A percentile compares a stretch with the other conserved stretches of the same genome.
Evolutionary conservation across 805 yeast species (phyloP).

Genomic region (Candida anglica): DNA sequence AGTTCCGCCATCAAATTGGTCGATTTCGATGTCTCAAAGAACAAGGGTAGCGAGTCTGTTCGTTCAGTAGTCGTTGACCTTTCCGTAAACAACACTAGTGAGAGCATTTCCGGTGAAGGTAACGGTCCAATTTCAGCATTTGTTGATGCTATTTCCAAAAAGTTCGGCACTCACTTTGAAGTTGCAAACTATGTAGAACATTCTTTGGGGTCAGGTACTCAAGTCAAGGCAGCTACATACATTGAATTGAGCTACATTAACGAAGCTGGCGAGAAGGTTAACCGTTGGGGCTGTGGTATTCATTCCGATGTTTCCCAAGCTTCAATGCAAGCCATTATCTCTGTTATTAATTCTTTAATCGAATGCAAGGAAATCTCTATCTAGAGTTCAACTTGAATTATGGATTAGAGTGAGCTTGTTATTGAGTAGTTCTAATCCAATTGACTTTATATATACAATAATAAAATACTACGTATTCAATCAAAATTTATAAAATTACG

Average conservation of each 20-base stretch:
- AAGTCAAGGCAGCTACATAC: constrained; percentile 74
- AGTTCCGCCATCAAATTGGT: constrained; percentile 32
- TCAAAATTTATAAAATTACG: no score
- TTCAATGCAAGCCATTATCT: constrained; percentile 63
- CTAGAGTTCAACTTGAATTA: no score
- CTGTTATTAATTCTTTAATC: constrained; percentile 53
- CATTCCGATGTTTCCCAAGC: constrained; percentile 89
- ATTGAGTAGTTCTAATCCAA: no score
- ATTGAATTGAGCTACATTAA: constrained; percentile 35
- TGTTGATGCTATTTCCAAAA: constrained; percentile 52
- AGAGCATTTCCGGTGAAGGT: constrained; percentile 55
- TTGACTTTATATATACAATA: no score
- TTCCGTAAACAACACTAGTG: constrained; percentile 34
- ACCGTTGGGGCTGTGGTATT: constrained; percentile 88
- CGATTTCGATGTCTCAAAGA: constrained; percentile 45
- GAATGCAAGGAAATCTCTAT: constrained; percentile 6
- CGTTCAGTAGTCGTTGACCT: constrained; percentile 45
- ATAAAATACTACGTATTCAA: no score
- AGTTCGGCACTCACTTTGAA: constrained; percentile 47
- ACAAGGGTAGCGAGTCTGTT: constrained; percentile 32
- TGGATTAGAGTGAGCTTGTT: no score
- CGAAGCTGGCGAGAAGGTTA: constrained; percentile 32
- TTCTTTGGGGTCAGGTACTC: constrained; percentile 70
- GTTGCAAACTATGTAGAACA: constrained; percentile 77
- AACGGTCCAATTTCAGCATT: constrained; percentile 84